Evolutionary conservation across 2,329 filamentous ascomycete species (phyloP), one percentile per base, ranked within the genome.

Genomic region (Monosporascus sp.): DNA sequence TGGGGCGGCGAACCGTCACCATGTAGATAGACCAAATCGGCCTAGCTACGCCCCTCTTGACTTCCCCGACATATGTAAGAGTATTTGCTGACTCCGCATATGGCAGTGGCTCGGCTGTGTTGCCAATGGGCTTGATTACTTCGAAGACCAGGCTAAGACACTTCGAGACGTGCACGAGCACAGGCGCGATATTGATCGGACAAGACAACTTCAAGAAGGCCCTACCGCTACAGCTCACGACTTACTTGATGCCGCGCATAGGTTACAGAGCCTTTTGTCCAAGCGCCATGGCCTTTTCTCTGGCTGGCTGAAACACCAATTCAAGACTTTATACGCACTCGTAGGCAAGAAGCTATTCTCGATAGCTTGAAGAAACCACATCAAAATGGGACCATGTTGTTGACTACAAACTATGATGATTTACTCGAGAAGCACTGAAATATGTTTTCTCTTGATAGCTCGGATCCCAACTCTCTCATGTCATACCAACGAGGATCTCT

Each of bases 381-480:
- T 2, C 18, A 53, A 15, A 27, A 49, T 20, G 58, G 59, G 3
- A 56, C 52, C 2, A 45, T 52, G 43, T n/a, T 60, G 14, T 35
- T 61, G 4, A 60, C 53, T 1, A 60, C 56, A 3, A 59, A 56
- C 15, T 60, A 58, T 15, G 58, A 58, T 18, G 53, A 54, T 37
- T 35, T 59, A 14, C 47, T 61, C 3, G 58, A 60, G 24, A 58
- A 37, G 3, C 55, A 58, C 37, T 54, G 52, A 9, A 35, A 48
- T 4, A 37, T 58, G 3, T 45, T 49, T 6, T 17, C 55, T n/a
- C 35, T 60, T n/a, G 48, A 54, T 50, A 47, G 39, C 17, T 51
- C 54, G 7, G 50, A 58, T n/a, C 37, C 50, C 1, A 31, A 47
- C 3, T 49, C 35, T 15, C 17, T 60, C 15, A n/a, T 41, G 5